phyloP scores from a whole-genome alignment of 2,329 filamentous ascomycete genomes.

The Phyllosticta citribraziliensis region DNA sequence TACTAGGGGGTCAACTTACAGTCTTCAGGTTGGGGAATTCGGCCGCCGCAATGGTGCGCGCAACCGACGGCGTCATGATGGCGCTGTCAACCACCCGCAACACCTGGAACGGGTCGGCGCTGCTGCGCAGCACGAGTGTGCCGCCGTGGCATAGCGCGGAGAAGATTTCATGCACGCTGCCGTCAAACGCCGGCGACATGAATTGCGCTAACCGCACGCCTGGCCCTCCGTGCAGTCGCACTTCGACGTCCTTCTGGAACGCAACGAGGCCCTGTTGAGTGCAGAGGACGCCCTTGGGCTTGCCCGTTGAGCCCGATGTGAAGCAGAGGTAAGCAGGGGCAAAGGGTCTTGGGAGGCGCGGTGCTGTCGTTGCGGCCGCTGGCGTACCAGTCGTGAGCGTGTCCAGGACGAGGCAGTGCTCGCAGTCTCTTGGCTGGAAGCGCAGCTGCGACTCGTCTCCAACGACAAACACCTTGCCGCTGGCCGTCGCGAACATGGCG shows the following conservation, averaged over 20 bases:
- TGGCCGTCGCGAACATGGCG: conserved; percentile 16
- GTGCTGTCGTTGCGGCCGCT: neutral
- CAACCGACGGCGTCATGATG: conserved; percentile 33
- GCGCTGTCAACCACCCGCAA: conserved; percentile 21
- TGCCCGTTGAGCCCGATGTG: conserved; percentile 37
- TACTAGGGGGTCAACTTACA: neutral
- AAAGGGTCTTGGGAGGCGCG: conserved; percentile 4
- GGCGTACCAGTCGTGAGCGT: conserved; percentile 8
- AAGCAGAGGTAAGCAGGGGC: conserved; percentile 32
- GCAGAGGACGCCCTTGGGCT: conserved; percentile 24
- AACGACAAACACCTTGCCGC: conserved; percentile 20
- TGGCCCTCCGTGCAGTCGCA: conserved; percentile 25
- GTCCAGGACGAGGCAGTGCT: conserved; percentile 14
- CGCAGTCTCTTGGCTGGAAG: conserved; percentile 9
- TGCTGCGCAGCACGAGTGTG: conserved; percentile 26
- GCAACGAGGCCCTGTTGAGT: conserved; percentile 27
- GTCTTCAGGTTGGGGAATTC: conserved; percentile 24
- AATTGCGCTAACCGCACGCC: conserved; percentile 30
- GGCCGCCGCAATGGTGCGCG: conserved; percentile 20
- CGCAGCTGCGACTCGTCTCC: conserved; percentile 6
- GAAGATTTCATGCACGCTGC: conserved; percentile 35
- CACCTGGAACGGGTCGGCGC: conserved; percentile 20
- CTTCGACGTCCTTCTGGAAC: conserved; percentile 24
- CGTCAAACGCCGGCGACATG: conserved; percentile 37
- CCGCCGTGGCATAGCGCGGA: conserved; percentile 31